Evolutionary conservation across 2,329 filamentous ascomycete genomes (phyloP).

Genomic region (Ustulina deusta): DNA sequence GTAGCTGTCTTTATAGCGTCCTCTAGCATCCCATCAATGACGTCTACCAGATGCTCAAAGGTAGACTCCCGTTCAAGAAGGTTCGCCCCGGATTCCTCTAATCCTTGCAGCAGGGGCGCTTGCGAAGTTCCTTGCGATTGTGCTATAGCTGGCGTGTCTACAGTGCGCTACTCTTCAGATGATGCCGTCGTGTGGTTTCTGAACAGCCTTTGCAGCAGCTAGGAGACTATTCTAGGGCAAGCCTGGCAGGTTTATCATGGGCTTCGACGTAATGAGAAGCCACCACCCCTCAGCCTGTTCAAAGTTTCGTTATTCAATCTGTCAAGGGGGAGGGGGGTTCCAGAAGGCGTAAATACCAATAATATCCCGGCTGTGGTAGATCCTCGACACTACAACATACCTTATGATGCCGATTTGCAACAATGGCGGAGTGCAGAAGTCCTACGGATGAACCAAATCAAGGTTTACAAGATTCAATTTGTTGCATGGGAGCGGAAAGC

Average conservation of each 20-base stretch:
- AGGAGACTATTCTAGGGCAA: not conserved
- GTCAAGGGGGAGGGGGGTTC: not conserved
- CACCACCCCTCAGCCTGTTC: not conserved
- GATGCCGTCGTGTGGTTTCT: not conserved
- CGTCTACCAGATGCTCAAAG: not conserved
- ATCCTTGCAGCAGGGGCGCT: not conserved
- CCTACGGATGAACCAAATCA: not conserved
- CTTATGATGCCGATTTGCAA: not conserved
- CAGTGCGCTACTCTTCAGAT: not conserved
- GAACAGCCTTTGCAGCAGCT: not conserved
- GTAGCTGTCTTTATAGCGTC: constrained; percentile 4
- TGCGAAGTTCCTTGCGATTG: not conserved
- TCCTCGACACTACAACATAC: not conserved
- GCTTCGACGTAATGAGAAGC: not conserved
- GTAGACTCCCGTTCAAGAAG: not conserved
- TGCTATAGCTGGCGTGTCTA: not conserved
- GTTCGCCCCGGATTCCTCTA: not conserved
- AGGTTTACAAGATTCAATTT: not conserved
- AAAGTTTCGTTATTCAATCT: not conserved
- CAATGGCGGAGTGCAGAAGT: not conserved
- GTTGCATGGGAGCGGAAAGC: not conserved
- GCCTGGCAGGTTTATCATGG: not conserved
- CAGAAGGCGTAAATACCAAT: not conserved
- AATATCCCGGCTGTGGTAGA: not conserved
- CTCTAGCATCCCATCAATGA: not conserved